Conservation (phyloP, 2,329 filamentous ascomycete species). For the Venturia pyrina region DNA sequence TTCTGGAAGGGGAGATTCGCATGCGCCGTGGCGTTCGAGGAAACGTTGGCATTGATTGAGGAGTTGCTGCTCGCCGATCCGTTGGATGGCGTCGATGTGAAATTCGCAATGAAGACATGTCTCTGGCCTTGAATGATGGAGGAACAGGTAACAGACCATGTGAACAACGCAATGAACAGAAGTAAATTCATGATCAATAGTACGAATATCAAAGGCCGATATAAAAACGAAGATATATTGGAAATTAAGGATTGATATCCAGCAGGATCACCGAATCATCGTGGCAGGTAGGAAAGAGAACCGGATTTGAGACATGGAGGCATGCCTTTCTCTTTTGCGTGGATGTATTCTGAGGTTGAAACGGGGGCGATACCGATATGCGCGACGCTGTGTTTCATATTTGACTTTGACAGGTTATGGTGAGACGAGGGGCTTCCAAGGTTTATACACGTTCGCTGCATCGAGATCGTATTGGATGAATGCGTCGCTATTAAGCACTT, state of each 20-base stretch:
- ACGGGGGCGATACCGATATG: neutral
- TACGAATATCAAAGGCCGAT: neutral
- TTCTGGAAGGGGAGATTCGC: neutral
- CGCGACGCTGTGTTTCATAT: conserved; percentile 1
- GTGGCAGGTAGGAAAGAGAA: neutral
- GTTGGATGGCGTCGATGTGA: neutral
- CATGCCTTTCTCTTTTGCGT: neutral
- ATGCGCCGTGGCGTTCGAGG: neutral
- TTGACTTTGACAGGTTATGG: conserved; percentile 1
- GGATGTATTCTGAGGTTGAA: neutral
- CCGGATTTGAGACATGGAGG: neutral
- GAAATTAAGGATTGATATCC: neutral
- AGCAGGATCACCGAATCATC: neutral
- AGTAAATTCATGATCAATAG: neutral
- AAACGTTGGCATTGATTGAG: neutral
- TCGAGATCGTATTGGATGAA: neutral
- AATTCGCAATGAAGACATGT: neutral
- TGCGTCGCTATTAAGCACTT: neutral
- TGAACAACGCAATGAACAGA: neutral
- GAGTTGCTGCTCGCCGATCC: neutral
- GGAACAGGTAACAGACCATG: neutral
- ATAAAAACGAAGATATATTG: neutral
- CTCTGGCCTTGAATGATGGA: neutral
- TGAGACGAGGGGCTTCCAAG: neutral
- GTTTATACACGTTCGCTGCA: neutral